These are phyloP conservation scores for Erysimum cheiri DNA, from an alignment of 441 rosid genomes.

Conservation along the genomic window DNA sequence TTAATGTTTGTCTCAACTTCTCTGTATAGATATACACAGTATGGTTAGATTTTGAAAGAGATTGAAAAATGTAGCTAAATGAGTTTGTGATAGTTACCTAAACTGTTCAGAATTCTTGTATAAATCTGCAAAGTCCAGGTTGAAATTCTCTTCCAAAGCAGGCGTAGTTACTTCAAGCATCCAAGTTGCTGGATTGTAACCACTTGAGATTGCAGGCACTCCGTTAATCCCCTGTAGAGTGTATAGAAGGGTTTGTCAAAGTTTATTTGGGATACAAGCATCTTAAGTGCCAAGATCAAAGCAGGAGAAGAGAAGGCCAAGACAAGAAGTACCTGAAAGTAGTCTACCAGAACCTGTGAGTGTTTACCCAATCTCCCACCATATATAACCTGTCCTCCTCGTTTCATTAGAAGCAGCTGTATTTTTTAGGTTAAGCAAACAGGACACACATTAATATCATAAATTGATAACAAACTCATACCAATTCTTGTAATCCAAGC, in stretches of 20 bases:
- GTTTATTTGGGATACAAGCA: slow-evolving; percentile 17
- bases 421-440: slow-evolving; percentile 30
- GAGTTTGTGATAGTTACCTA: slow-evolving; percentile 48
- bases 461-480: neutral
- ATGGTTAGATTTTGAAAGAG: neutral
- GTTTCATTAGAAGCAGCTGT: slow-evolving; percentile 95
- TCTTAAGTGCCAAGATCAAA: neutral
- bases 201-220: slow-evolving; percentile 58
- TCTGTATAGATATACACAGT: slow-evolving; percentile 47
- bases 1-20: slow-evolving; percentile 70
- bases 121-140: slow-evolving; percentile 61
- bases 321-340: slow-evolving; percentile 79
- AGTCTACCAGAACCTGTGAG: slow-evolving; percentile 73
- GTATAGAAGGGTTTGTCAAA: neutral
- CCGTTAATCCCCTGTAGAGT: slow-evolving; percentile 54
- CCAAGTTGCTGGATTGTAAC: slow-evolving; percentile 84
- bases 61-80: neutral
- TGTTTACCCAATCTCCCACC: slow-evolving; percentile 84
- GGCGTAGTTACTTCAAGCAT: slow-evolving; percentile 79
- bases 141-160: slow-evolving; percentile 56
- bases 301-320: slow-evolving; percentile 15
- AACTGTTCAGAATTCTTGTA: slow-evolving; percentile 58
- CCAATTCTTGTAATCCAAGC: slow-evolving; percentile 11
- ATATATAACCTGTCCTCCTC: slow-evolving; percentile 91
- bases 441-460: slow-evolving; percentile 28